Percentiles rank a stretch among this genome's conserved stretches.
Evolutionary conservation across 1,284 basidiomycete species (phyloP).

Genomic region (Violaceomyces palustris): DNA sequence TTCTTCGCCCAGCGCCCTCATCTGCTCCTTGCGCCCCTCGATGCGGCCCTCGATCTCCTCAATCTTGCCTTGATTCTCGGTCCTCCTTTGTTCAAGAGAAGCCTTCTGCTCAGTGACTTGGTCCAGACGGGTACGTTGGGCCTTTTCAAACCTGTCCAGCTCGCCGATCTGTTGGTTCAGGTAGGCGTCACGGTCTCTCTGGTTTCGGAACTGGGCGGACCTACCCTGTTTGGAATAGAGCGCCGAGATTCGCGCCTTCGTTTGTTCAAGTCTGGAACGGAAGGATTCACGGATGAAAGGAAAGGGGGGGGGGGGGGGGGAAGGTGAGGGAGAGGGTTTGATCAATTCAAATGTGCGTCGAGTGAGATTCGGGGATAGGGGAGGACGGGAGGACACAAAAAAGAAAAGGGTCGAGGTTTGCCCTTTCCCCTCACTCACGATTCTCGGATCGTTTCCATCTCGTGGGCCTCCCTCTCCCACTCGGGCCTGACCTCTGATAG

Average conservation of each 20-base stretch:
- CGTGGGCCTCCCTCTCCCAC: conserved; percentile 62
- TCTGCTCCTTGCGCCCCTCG: conserved; percentile 57
- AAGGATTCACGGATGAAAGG: too few relatives aligned
- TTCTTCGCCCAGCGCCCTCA: conserved; percentile 24
- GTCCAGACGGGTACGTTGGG: conserved; percentile 23
- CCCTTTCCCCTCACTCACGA: too few relatives aligned
- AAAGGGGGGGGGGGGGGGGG: too few relatives aligned
- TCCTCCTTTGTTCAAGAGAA: conserved; percentile 12
- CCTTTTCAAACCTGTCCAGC: conserved; percentile 19
- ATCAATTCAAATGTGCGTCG: too few relatives aligned
- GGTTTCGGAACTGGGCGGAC: conserved; percentile 38
- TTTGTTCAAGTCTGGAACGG: conserved; percentile 27
- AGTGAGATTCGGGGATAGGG: too few relatives aligned
- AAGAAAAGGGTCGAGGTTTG: too few relatives aligned
- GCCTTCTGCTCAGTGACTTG: conserved; percentile 19
- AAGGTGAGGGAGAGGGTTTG: not conserved
- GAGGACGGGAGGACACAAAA: not conserved
- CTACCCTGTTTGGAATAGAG: conserved; percentile 48
- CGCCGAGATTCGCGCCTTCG: conserved; percentile 34
- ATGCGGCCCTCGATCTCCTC: conserved; percentile 63
- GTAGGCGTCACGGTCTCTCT: conserved; percentile 43
- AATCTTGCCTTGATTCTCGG: conserved; percentile 61
- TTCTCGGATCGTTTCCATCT: conserved; percentile 64
- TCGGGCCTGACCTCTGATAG: conserved; percentile 60
- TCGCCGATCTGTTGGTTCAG: conserved; percentile 33